Evolutionary conservation across 768 basidiomycete species (phyloP), one percentile per base, ranked within the genome.

Genomic region (Russula abietina): DNA sequence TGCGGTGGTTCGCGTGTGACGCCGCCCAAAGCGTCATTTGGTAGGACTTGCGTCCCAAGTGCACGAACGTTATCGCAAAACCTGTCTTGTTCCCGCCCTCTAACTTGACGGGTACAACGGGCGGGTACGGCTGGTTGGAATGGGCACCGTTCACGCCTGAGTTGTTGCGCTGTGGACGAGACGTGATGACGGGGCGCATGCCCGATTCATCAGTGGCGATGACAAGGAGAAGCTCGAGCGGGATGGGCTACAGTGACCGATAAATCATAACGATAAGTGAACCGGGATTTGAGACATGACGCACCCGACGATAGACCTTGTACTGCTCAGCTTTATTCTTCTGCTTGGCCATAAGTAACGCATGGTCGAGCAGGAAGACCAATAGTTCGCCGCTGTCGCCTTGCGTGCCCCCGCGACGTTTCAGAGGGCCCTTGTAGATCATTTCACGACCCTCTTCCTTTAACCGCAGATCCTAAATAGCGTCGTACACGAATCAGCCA

Each of bases 311-410:
- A 71, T 97, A 95, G 14, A 98, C 95, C 71, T 91, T 91, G 74
- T 85, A 88, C 69, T 93, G 91, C 68, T 98, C 95, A 55, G 87
- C 86, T 72, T 94, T 93, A 74, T 86, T 91, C 74, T 93, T 94
- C 71, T 93, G 75, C 76, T 93, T 98, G 66, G 91, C 94, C 83
- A 98, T 92, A 36, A 99, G 77, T 48, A 99, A 76, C 1, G 94
- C 94, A 73, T 99, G 97, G 72, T 99, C 97, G 71, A 99, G 97
- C 70, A 99, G 75, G 78, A 96, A 98, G 7, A 96, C 91, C 69
- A 91, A 83, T 55, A 98, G 78, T 72, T 98, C 96, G 17, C 93
- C 93, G 69, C 86, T 93, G 64, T 89, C 88, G 63, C 81, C 80
- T 69, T 86, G 81, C 7, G 77, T 77, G 3, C 84, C 84, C 1